These are phyloP conservation scores for Athelia sp. DNA, from an alignment of 1,284 basidiomycete genomes.

Conservation along the genomic window DNA sequence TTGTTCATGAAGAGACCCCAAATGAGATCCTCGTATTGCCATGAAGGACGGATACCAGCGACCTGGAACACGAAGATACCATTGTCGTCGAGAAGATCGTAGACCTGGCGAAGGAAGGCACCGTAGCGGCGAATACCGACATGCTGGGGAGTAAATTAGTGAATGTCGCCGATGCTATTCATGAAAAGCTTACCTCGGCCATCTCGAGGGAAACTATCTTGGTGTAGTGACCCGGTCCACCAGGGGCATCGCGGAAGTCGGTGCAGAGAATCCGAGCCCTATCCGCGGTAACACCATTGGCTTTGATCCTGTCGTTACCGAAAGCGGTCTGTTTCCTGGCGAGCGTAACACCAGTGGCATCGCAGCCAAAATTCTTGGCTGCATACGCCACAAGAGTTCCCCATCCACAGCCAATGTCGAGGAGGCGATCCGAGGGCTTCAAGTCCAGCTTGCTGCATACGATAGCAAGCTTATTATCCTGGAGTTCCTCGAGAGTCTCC, in stretches of 20 bases:
- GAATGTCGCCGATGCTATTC: neutral
- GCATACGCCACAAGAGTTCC: conserved; percentile 94
- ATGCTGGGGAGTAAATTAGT: conserved; percentile 46
- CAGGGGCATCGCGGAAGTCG: conserved; percentile 93
- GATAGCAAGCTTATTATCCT: conserved; percentile 96
- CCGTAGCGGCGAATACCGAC: conserved; percentile 94
- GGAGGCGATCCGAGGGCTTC: conserved; percentile 76
- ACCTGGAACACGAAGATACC: conserved; percentile 96
- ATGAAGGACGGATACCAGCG: conserved; percentile 86
- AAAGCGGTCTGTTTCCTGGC: conserved; percentile 90
- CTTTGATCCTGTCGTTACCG: conserved; percentile 82
- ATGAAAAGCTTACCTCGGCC: conserved; percentile 69
- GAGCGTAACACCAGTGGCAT: conserved; percentile 94
- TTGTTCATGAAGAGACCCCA: conserved; percentile 98
- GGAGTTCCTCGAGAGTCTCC: conserved; percentile 92
- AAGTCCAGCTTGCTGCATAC: conserved; percentile 95
- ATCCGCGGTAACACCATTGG: conserved; percentile 74
- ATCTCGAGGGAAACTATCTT: conserved; percentile 98
- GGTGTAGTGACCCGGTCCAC: conserved; percentile 74
- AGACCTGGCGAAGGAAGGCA: conserved; percentile 87
- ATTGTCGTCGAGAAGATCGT: conserved; percentile 92
- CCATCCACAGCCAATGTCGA: conserved; percentile 98
- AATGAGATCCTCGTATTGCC: conserved; percentile 98
- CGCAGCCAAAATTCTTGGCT: conserved; percentile 94
- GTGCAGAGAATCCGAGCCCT: conserved; percentile 90